Evolutionary conservation across 2,329 filamentous ascomycete species (phyloP), one percentile per base, ranked within the genome.

Genomic region (Penicillium sp.): DNA sequence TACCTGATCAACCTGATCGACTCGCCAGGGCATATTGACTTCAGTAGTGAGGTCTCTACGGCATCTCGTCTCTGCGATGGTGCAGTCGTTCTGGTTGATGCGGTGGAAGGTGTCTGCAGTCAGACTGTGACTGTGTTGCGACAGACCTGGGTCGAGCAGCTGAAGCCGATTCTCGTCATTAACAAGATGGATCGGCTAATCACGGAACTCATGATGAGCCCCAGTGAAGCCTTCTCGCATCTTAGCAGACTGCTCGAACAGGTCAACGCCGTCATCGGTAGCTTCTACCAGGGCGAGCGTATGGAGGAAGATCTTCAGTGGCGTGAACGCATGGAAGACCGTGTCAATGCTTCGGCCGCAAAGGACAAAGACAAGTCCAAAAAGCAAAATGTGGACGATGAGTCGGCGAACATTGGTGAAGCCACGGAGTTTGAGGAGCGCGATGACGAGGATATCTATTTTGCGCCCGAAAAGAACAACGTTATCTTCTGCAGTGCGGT

Each of bases 301-400:
- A 98, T 98, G 93, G 93, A 97, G 67, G 91, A 97, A 58, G 91
- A 98, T 65, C 76, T 97, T 49, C 87, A 93, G 67, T 98, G 93
- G 93, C 80, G 93, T 57, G 90, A 97, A 70, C 82, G 81, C 48
- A 87, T 97, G 70, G 93, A 98, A 61, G 87, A 94, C 67, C 82
- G 85, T 52, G 81, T 90, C 38, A 87, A 80, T 49, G 86, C 86
- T 1, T 79, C 84, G 29, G 81, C 81, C 1, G 79, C 80, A 11
- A 86, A 82, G 61, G 81, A 81, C 47, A 73, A 75, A 55, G 69
- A 74, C 20, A 67, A 62, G 31, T 55, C 61, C 27, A 71, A 69
- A 47, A 67, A 65, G 42, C 55, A 64, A 51, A 56, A 55, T 24
- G 52, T 65, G 40, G 67, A 65, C 50, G 68, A 78, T 42, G 72